Conservation (phyloP, 2,329 filamentous ascomycete genomes). For the Claviceps arundinis region DNA sequence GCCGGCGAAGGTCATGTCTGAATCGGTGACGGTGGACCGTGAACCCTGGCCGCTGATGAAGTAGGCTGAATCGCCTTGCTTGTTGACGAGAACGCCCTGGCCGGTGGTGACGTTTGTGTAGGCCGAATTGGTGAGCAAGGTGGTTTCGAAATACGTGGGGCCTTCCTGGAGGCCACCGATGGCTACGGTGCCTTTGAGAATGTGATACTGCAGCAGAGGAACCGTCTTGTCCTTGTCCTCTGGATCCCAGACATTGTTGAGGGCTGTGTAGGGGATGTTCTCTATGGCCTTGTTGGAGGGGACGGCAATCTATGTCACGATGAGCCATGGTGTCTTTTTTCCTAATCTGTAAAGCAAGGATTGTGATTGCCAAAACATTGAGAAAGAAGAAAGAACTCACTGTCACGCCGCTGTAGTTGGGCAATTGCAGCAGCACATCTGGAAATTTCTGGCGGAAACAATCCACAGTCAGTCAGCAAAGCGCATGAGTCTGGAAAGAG, state of each 20-base stretch:
- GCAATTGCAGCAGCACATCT: conserved; percentile 29
- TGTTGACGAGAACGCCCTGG: conserved; percentile 33
- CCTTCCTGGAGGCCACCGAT: conserved; percentile 23
- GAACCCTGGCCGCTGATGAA: conserved; percentile 37
- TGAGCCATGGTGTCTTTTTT: too few species aligned
- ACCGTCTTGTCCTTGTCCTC: conserved; percentile 30
- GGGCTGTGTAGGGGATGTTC: conserved; percentile 36
- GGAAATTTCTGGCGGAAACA: conserved; percentile 28
- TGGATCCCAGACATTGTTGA: conserved; percentile 31
- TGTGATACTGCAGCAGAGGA: conserved; percentile 48
- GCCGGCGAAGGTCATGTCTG: conserved; percentile 33
- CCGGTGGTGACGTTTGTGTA: conserved; percentile 38
- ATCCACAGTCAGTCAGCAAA: background rate
- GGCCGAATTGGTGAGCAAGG: conserved; percentile 26
- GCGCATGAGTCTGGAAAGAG: background rate
- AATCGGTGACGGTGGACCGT: conserved; percentile 26
- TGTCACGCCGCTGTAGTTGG: conserved; percentile 29
- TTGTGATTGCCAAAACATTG: background rate
- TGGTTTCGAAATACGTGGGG: conserved; percentile 26
- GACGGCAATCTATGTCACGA: conserved; percentile 31
- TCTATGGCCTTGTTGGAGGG: conserved; percentile 45
- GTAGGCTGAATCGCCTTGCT: conserved; percentile 28
- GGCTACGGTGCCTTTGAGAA: conserved; percentile 38
- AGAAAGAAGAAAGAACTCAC: conserved; percentile 15
- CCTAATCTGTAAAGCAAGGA: too few species aligned